Evolutionary conservation across 495 filamentous ascomycete genomes (phyloP), one percentile per base, ranked within the genome.

Genomic region (Penicillium odoratum): DNA sequence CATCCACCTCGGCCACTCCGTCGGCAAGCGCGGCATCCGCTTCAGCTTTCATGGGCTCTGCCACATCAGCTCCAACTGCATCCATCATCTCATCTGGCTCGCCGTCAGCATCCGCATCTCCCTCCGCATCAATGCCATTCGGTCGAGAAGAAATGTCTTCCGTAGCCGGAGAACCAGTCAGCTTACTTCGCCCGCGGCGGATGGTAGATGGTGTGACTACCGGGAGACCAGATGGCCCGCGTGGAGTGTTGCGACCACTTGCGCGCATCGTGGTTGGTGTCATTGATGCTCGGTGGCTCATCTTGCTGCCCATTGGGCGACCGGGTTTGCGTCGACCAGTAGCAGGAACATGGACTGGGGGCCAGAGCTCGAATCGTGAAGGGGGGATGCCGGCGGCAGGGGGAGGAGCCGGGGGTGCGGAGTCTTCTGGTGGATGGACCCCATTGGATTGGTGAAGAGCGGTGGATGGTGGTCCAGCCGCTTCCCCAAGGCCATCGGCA

Each of bases 361-460:
- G 92, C 65, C 88, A 93, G 47, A 96, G 84, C 64, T 95, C 89
- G 70, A 94, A 97, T 56, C 92, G 82, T 33, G 81, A 87, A 2
- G 89, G 81, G 0, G 92, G 90, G 48, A 97, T 92, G 40, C 78
- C 74, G 13, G 67, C 66, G 26, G 74, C 69, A 18, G 73, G 74
- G 26, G 73, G 68, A 53, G 48, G 59, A 28, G 53, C 18, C 26
- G 48, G 61, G 3, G 53, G 15, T 36, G 44, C 58, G 7, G 55
- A n/a, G 5, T 36, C 42, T 3, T 68, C 29, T 18, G 57, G 44
- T 5, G 57, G 51, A 33, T 68, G 65, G 10, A 74, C 46, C 36
- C 76, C 74, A 55, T 78, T 77, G 25, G 59, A 54, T 45, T 65
- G 71, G 3, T 62, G 62, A n/a, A 77, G 61, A 11, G 55, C 50